Base-by-base conservation (phyloP, 257 asterid genomes). In the Solanum dulcamara region DNA sequence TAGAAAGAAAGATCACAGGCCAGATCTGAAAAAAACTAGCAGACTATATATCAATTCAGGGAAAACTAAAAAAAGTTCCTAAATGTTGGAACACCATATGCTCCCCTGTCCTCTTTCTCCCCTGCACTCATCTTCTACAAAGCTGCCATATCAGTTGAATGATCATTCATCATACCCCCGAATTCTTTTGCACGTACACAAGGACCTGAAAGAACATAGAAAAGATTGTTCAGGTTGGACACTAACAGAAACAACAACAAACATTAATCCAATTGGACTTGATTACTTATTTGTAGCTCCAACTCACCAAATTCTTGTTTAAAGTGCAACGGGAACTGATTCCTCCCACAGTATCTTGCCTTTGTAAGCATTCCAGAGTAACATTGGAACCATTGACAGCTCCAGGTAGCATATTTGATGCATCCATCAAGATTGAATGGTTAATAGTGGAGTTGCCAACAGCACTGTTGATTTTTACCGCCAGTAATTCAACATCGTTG, bases 401-500 rank as follows among this genome's bases (percentile, higher is more conserved):
- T 33, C 8, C 85, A 38, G 82, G 26, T 26, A 84, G 37, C 9
- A 74, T 60, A 77, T 67, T 57, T 37, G 68, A 50, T 48, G 64
- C 72, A 33, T 81, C 74, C 40, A 48, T 33, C 26, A 80, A 79
- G 66, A 68, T 68, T 18, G 71, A 82, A 62, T 40, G 83, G 86
- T 75, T 72, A 9, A 44, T 22, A 22, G 57, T 32, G n/a, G 83
- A 50, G 67, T 32, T 38, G 30, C 51, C 67, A n/a, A 30, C 9
- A 74, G 57, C 51, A 22, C 30, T 81, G 33, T 62, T 85, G 66
- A 77, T 80, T 72, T 75, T 86, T 75, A 84, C 80, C 11, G 81
- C 71, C 51, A 86, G 80, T 74, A 84, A 72, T 81, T 84, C 86
- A 32, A 89, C 81, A 62, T 87, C 87, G 26, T 85, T 83, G 57